A percentile compares a stretch with the other conserved stretches of the same genome.
These are phyloP conservation scores for Phytophthora ramorum DNA, from an alignment of 352 stramenopile genomes.

Conservation along the genomic window DNA sequence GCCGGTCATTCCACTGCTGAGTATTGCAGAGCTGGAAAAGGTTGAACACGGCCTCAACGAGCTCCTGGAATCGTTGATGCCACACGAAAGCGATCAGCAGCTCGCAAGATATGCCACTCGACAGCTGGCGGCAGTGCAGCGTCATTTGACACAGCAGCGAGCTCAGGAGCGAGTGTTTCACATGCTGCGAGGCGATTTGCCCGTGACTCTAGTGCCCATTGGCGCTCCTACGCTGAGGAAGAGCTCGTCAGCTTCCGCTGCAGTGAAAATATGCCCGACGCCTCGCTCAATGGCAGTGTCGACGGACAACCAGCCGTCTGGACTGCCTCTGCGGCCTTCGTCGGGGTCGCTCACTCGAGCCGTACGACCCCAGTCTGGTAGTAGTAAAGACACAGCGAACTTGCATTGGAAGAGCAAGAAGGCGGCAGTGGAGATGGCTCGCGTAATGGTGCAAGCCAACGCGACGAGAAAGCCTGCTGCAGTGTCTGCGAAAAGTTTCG, in stretches of 20 bases:
- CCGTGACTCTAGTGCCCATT: conserved; percentile 16
- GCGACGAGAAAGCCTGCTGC: conserved; percentile 5
- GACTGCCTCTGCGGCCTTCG: background rate
- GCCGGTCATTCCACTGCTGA: conserved; percentile 56
- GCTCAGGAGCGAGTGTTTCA: conserved; percentile 62
- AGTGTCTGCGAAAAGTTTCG: conserved; percentile 35
- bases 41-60: conserved; percentile 47
- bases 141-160: conserved; percentile 57
- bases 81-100: conserved; percentile 46
- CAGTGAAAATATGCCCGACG: conserved; percentile 10
- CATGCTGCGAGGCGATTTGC: conserved; percentile 41
- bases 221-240: conserved; percentile 19
- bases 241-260: conserved; percentile 16
- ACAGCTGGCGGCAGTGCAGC: conserved; percentile 60
- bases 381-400: background rate
- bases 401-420: conserved; percentile 43
- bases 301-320: conserved; percentile 1
- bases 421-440: conserved; percentile 41
- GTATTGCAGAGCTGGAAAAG: conserved; percentile 47
- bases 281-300: background rate
- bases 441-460: conserved; percentile 42
- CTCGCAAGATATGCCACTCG: conserved; percentile 66
- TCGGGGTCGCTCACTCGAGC: background rate
- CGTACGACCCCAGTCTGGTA: background rate
- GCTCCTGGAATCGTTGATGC: conserved; percentile 46